Conservation (phyloP, 805 yeast species). For the Saturnispora ahearnii region DNA sequence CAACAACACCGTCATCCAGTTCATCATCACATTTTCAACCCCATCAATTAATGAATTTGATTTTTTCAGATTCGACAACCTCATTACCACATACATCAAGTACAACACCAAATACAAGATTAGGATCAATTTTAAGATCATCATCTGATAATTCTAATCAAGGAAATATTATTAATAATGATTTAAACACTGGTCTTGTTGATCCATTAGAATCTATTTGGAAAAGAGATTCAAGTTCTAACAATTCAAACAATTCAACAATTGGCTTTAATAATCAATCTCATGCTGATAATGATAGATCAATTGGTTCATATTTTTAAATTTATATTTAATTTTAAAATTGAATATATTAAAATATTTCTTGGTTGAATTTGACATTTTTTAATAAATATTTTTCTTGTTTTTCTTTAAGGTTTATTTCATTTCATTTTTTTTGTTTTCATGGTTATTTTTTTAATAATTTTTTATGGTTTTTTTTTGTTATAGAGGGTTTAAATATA, state of each 20-base stretch:
- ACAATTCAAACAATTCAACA: background rate
- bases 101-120: background rate
- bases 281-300: background rate
- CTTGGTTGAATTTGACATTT: no score
- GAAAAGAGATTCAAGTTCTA: constrained; percentile 10
- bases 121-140: background rate
- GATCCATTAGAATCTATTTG: constrained; percentile 15
- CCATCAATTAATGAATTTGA: constrained; percentile 3
- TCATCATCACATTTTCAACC: constrained; percentile 5
- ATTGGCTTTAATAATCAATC: background rate
- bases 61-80: background rate
- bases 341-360: background rate
- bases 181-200: constrained; percentile 3
- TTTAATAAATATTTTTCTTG: background rate
- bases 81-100: background rate
- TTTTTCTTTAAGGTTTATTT: background rate
- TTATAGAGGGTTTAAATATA: background rate
- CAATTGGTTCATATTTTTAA: constrained; percentile 5
- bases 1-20: background rate
- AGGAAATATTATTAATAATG: background rate
- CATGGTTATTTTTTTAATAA: background rate
- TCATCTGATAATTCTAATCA: background rate
- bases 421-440: background rate
- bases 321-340: background rate
- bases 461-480: background rate